Evolutionary conservation across 2,329 filamentous ascomycete species (phyloP), one percentile per base, ranked within the genome.

Genomic region (Phialocephala subalpina): DNA sequence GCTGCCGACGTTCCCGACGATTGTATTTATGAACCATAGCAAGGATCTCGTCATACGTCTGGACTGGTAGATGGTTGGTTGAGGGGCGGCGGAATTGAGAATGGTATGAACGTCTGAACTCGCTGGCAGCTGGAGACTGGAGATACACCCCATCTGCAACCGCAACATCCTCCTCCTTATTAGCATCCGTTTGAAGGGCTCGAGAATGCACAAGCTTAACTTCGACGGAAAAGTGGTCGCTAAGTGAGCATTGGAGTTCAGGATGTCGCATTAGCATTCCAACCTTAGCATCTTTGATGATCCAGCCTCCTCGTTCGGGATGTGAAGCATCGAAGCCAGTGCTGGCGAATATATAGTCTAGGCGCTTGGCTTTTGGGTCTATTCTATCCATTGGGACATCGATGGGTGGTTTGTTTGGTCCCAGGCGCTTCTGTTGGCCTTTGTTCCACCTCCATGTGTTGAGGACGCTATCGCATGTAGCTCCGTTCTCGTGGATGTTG

Each of bases 371-470:
- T 27, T 83, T 84, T 0, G 87, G 88, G 76, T 97, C 94, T 3
- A 83, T 79, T 0, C 87, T 86, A 56, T 90, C 84, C 0, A 86
- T 84, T n/a, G 90, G 82, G 7, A 97, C 83, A 5, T 82, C 78
- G 47, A 89, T 83, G 14, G 78, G 73, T n/a, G 90, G 84, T 62
- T 86, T 84, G 0, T 90, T 90, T 55, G 87, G 86, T 18, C 86
- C 86, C 2, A 97, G 81, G 6, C 84, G 84, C 74, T 91, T 91
- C 77, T 88, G 90, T 73, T 92, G 84, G 18, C 81, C 82, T 73
- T 92, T 88, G 65, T 88, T 84, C 95, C 95, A 98, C 52, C 94
- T 86, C 96, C 96, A 99, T 3, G 95, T 97, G 78, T 98, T 98
- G 74, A 92, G 88, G 11, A 89, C 87, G 64, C 89, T 91, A 76